Evolutionary conservation across 192 early-diverging fungal genomes (phyloP).

Genomic region (Backusella sp.): DNA sequence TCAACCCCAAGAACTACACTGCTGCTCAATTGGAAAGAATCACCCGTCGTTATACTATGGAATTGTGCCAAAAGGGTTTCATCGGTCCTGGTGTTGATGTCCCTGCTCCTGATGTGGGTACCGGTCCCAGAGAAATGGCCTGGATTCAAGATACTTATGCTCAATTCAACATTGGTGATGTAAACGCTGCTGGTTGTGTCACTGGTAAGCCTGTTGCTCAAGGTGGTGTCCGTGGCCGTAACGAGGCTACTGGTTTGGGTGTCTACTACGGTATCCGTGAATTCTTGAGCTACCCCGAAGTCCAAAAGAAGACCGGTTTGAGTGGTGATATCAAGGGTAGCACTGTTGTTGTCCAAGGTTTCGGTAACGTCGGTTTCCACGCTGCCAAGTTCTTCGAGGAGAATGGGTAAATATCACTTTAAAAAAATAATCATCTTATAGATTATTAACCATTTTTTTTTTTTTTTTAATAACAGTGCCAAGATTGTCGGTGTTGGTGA

Average conservation of each 20-base stretch:
- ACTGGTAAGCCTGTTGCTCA: conserved; percentile 79
- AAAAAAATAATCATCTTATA: background rate
- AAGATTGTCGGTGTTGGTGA: conserved; percentile 75
- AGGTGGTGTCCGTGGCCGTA: conserved; percentile 82
- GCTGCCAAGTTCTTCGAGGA: conserved; percentile 79
- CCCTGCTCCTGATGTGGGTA: conserved; percentile 83
- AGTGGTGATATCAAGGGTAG: conserved; percentile 56
- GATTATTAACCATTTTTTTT: background rate
- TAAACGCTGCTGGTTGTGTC: conserved; percentile 78
- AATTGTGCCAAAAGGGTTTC: conserved; percentile 84
- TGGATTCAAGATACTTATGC: conserved; percentile 88
- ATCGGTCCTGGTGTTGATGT: conserved; percentile 81
- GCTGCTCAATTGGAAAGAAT: conserved; percentile 72
- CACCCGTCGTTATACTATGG: conserved; percentile 80
- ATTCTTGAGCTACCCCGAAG: conserved; percentile 76
- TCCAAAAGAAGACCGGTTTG: conserved; percentile 68
- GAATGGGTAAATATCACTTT: conserved; percentile 46
- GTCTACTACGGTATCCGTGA: conserved; percentile 81
- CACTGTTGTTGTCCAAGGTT: conserved; percentile 77
- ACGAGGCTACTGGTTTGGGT: conserved; percentile 80
- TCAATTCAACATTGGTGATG: conserved; percentile 79
- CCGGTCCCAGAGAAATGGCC: conserved; percentile 78
- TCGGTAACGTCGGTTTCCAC: conserved; percentile 86
- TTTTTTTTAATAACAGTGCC: conserved; percentile 42
- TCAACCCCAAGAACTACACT: conserved; percentile 78